These are phyloP conservation scores for Leptodermis oblonga DNA, from an alignment of 257 asterid genomes.

Conservation along the genomic window DNA sequence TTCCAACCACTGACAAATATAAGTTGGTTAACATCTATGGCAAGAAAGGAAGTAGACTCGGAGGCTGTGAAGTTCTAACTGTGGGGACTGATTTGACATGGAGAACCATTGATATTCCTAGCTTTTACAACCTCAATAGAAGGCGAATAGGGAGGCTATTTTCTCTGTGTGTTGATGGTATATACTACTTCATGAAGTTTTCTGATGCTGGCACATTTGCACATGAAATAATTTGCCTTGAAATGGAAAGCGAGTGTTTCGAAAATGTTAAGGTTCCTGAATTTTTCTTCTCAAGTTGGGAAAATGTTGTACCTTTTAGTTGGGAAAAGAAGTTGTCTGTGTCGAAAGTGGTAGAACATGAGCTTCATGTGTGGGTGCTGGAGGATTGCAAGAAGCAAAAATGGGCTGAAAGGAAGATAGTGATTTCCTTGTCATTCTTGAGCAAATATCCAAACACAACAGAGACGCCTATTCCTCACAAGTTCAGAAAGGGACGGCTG, in stretches of 20 bases:
- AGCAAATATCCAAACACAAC: not conserved
- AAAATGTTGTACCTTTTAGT: not conserved
- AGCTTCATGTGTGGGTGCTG: conserved; percentile 23
- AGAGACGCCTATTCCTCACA: not conserved
- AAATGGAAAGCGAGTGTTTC: conserved; percentile 27
- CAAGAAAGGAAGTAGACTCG: not conserved
- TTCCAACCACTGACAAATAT: not conserved
- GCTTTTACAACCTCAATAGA: not conserved
- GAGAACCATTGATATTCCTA: conserved; percentile 24
- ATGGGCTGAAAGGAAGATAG: conserved; percentile 21
- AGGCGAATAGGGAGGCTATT: not conserved
- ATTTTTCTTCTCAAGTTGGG: not conserved
- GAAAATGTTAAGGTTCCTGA: not conserved
- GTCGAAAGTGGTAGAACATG: conserved; percentile 1
- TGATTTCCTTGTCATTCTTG: conserved; percentile 21
- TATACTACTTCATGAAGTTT: conserved; percentile 7
- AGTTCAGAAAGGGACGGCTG: not conserved
- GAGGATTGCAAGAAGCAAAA: conserved; percentile 24
- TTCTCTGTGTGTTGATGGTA: not conserved
- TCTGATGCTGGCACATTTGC: not conserved
- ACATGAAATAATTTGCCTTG: conserved; percentile 19
- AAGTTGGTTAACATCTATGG: conserved; percentile 8
- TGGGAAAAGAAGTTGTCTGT: conserved; percentile 34
- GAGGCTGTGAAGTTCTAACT: conserved; percentile 18
- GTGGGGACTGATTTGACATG: conserved; percentile 23